Base-by-base conservation (phyloP, 768 basidiomycete species). In the Agaricus subrufescens region DNA sequence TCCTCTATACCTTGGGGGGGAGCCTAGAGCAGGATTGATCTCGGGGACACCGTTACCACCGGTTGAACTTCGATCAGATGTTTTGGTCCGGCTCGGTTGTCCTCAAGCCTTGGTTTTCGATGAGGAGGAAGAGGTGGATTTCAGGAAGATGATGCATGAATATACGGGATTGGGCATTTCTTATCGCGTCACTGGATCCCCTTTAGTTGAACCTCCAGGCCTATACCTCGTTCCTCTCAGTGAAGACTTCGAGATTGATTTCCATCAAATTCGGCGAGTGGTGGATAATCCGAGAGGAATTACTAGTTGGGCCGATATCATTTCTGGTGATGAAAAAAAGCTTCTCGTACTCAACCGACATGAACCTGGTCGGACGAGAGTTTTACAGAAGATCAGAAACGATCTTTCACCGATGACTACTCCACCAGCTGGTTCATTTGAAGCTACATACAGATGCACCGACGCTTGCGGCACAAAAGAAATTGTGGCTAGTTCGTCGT, bases 141-240 rank as follows among this genome's bases (percentile, higher is more conserved):
- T 75, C 50, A 72, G 85, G 15, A 66, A 67, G 37, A 66, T 79
- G 40, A 82, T 94, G 73, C 74, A 83, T n/a, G 75, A 81, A 38
- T 91, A 81, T 66, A 91, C 86, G 49, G 79, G 71, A 61, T 69
- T 73, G 61, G 81, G 82, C 14, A 73, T 89, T 45, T 83, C 79
- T 76, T 81, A 78, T 69, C 80, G 81, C 61, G 77, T 86, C 66
- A 85, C 86, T 6, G 76, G 78, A 2, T 79, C 80, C 52, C 82
- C 82, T 0, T 71, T 87, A 58, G 62, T 69, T 23, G 69, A 72
- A 3, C 76, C 77, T 6, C 71, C 85, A 46, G 80, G 81, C 54
- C 77, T 84, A 57, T 89, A 83, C 66, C 70, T 94, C 38, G 81
- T 88, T 25, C 90, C 87, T 4, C 68, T 94, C 47, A 75, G 72